Evolutionary conservation across 148 eudicot genomes (phyloP), one percentile per base, ranked within the genome.

Genomic region (Rhododendron molle): DNA sequence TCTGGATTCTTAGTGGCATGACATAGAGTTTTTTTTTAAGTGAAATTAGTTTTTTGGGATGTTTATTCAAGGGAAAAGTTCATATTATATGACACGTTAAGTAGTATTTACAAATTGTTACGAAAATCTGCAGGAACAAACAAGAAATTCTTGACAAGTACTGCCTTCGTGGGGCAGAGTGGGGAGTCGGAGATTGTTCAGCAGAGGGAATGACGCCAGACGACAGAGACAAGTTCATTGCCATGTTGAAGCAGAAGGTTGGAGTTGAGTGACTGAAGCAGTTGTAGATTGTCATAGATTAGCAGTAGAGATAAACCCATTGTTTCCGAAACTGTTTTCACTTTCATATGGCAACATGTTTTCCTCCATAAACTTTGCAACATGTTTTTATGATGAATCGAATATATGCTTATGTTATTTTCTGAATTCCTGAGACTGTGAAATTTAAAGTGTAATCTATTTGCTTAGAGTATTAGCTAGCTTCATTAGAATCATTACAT

Each of bases 161-260:
- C 77, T 95, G 99, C 90, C 18, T 95, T 54, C 88, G 99, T 10
- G 99, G 99, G 62, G 99, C 99, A 67, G 99, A 96, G 72, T 96
- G 99, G 99, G 99, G 99, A 43, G 96, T 96, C 40, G 99, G 99
- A 80, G 99, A 96, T 90, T 96, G 99, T 84, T 96, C 99, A 4
- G 85, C 99, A 2, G 89, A 88, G 71, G 99, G 95, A 43, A 96
- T 96, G 99, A 88, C 96, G 47, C 90, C 90, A 2, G 94, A 92
- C 36, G 96, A 96, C 38, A 89, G 81, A 79, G 97, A 96, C 9
- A 90, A 80, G 7, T 96, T 96, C 92, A 95, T 96, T 80, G 88
- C 94, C 32, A 93, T 89, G 96, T 83, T 96, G 88, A 96, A 92
- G 91, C 84, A 90, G 90, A 96, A 94, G 81, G 92, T 85, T 73